Evolutionary conservation across 371 early-diverging fungal species (phyloP).

Genomic region (Dichotomocladium elegans): DNA sequence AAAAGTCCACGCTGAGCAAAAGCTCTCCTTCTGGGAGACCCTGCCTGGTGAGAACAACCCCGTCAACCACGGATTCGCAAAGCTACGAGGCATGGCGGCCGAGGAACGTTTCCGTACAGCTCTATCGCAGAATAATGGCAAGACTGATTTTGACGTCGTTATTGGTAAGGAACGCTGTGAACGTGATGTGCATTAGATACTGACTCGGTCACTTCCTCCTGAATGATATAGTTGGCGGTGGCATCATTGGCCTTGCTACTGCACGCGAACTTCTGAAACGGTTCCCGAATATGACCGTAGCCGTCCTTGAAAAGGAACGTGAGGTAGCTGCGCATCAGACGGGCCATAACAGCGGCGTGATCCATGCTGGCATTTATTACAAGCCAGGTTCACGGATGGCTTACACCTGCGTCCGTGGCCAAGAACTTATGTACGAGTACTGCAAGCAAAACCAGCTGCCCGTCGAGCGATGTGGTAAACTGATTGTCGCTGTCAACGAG

Average conservation of each 20-base stretch:
- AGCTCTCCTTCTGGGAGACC: slow-evolving; percentile 37
- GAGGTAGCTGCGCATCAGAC: slow-evolving; percentile 51
- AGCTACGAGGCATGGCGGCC: slow-evolving; percentile 40
- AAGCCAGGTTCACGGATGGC: slow-evolving; percentile 51
- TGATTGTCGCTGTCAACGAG: slow-evolving; percentile 43
- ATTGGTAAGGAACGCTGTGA: slow-evolving; percentile 24
- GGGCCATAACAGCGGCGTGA: slow-evolving; percentile 49
- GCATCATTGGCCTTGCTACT: slow-evolving; percentile 43
- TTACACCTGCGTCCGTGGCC: slow-evolving; percentile 43
- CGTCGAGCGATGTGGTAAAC: slow-evolving; percentile 46
- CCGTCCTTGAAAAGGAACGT: slow-evolving; percentile 46
- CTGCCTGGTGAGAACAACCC: slow-evolving; percentile 47
- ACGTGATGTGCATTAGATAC: neutral
- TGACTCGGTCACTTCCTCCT: too few species aligned
- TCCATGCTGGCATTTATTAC: slow-evolving; percentile 49
- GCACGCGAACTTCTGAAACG: slow-evolving; percentile 47
- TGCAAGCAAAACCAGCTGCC: slow-evolving; percentile 47
- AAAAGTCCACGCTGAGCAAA: slow-evolving; percentile 36
- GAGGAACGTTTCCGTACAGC: slow-evolving; percentile 43
- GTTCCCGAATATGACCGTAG: slow-evolving; percentile 43
- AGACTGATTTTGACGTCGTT: slow-evolving; percentile 46
- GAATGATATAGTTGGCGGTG: slow-evolving; percentile 18
- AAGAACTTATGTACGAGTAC: slow-evolving; percentile 48
- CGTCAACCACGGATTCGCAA: slow-evolving; percentile 40
- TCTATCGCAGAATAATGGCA: slow-evolving; percentile 35